Evolutionary conservation across 768 basidiomycete genomes (phyloP), one percentile per base, ranked within the genome.

Genomic region (Trametopsis cervina): DNA sequence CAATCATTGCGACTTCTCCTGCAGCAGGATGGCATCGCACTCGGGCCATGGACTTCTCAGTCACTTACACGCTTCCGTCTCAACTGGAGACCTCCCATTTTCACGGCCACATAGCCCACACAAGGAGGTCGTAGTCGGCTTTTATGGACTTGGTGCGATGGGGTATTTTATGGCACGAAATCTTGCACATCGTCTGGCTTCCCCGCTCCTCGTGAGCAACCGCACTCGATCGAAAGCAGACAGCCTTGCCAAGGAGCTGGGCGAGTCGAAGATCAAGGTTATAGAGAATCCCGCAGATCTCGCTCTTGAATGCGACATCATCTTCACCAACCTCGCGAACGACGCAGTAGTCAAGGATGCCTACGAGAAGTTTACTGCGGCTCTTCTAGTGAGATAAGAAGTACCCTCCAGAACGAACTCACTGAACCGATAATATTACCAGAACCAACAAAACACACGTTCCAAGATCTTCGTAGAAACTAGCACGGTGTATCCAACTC

Each of bases 381-480:
- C 76, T 4, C 70, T 90, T 6, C 71, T 72, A 65, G 86, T 82
- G 65, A 45, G 45, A 23, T 37, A 21, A 15, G 23, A 18, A 40
- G 22, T 25, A 4, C 1, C 13, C 48, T 22, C 25, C 15, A 20
- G 12, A 10, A 35, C 40, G n/a, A 6, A 17, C 40, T n/a, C n/a
- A n/a, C n/a, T n/a, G n/a, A n/a, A 11, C 27, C 4, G 26, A 4
- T 10, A n/a, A 40, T 9, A 36, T 42, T 58, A 13, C n/a, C 53
- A 68, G 65, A 55, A 54, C 10, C 37, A 52, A 13, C 70, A 73
- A 24, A 70, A 75, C 1, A 60, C 70, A 5, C 72, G 67, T 59
- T 64, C 70, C 54, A 91, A 83, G 62, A 85, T 89, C 40, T 90
- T 93, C 54, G 83, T 91, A 25, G 90, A 94, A 56, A 89, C 85